A percentile compares a stretch with the other conserved stretches of the same genome.
phyloP scores from a whole-genome alignment of 495 filamentous ascomycete species.

The Aspergillus olivimuriae region DNA sequence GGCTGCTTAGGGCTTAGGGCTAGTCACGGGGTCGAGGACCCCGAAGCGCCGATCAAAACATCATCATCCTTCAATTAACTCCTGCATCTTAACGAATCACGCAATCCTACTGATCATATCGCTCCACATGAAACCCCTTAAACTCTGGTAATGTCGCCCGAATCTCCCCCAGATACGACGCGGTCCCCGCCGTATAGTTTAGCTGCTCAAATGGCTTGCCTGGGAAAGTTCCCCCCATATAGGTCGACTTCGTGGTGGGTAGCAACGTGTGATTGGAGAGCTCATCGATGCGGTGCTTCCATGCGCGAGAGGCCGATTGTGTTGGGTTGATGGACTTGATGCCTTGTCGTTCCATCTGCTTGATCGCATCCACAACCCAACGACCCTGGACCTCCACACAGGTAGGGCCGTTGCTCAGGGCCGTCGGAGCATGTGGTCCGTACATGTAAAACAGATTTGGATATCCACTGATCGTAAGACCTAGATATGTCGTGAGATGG shows the following conservation, averaged over 20 bases:
- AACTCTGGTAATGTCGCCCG: conserved; percentile 19
- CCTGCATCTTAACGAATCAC: neutral
- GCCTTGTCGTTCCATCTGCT: conserved; percentile 30
- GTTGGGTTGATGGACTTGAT: conserved; percentile 39
- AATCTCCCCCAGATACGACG: conserved; percentile 32
- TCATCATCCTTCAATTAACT: no score
- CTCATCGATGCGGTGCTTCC: conserved; percentile 37
- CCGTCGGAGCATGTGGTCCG: conserved; percentile 44
- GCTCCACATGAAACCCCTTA: conserved; percentile 27
- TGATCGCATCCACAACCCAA: conserved; percentile 45
- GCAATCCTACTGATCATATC: no score
- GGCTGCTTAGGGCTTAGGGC: neutral
- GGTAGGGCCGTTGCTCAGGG: conserved; percentile 43
- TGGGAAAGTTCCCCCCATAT: conserved; percentile 46
- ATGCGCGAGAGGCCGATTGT: conserved; percentile 38
- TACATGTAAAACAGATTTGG: conserved; percentile 52
- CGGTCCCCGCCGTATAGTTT: conserved; percentile 36
- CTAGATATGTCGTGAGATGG: conserved; percentile 42
- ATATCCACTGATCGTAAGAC: conserved; percentile 39
- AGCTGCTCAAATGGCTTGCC: conserved; percentile 43
- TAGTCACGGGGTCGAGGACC: no score
- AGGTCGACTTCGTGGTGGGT: conserved; percentile 38
- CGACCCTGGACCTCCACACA: conserved; percentile 44
- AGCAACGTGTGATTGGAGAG: conserved; percentile 42
- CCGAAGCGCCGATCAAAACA: no score